Conservation (phyloP, 2,329 filamentous ascomycete species). For the Fusarium avenaceum region DNA sequence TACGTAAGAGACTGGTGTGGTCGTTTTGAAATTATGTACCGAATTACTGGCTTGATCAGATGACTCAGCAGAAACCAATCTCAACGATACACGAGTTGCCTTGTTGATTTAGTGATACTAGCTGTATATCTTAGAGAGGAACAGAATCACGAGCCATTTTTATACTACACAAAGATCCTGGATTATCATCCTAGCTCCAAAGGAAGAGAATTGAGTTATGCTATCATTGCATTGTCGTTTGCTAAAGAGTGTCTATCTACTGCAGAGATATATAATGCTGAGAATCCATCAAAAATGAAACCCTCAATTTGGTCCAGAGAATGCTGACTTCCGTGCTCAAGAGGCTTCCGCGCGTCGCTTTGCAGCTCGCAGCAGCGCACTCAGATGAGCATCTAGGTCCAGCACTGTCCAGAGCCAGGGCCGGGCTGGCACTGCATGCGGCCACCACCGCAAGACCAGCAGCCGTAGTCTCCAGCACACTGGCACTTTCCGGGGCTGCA, state of each 20-base stretch:
- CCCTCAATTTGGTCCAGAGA: not conserved
- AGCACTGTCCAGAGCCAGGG: not conserved
- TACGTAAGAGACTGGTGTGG: no score
- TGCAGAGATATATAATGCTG: not conserved
- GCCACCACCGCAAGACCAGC: constrained; percentile 21
- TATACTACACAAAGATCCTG: no score
- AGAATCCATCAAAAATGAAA: not conserved
- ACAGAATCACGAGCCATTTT: no score
- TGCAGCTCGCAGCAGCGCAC: not conserved
- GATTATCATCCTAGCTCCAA: no score
- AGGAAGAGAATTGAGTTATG: no score
- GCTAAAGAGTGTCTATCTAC: not conserved
- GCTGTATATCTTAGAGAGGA: no score
- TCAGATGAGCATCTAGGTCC: not conserved
- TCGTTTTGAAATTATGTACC: no score
- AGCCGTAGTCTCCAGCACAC: constrained; percentile 18
- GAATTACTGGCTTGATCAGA: no score
- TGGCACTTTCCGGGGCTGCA: constrained; percentile 13
- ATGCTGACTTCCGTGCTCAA: not conserved
- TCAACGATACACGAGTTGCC: no score
- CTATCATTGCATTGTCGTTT: not conserved
- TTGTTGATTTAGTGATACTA: no score
- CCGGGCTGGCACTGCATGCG: constrained; percentile 24
- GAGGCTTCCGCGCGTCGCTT: not conserved
- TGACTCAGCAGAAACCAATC: no score